Percentiles rank a stretch among this genome's conserved stretches.
Evolutionary conservation across 805 yeast species (phyloP).

Genomic region (Cyberlindnera maritima): DNA sequence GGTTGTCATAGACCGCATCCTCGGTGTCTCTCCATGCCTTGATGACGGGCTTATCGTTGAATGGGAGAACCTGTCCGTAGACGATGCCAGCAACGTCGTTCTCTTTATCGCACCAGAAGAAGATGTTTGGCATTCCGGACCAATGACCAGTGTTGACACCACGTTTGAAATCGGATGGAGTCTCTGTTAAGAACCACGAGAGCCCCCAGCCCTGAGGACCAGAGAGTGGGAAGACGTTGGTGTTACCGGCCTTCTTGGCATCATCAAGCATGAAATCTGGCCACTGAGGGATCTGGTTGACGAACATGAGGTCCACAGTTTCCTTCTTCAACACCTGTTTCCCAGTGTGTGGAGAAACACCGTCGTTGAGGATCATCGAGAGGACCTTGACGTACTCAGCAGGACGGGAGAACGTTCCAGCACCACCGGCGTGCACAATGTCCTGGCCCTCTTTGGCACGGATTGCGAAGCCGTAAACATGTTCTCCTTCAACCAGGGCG

Average conservation of each 20-base stretch:
- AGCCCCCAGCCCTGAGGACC: slow-evolving; percentile 23
- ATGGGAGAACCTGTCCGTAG: slow-evolving; percentile 39
- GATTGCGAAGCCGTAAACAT: not conserved
- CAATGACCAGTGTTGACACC: slow-evolving; percentile 36
- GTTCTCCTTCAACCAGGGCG: slow-evolving; percentile 1
- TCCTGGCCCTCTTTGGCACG: slow-evolving; percentile 1
- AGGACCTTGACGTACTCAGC: slow-evolving; percentile 39
- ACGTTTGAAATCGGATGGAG: slow-evolving; percentile 34
- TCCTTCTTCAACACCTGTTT: slow-evolving; percentile 29
- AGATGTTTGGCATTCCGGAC: slow-evolving; percentile 40
- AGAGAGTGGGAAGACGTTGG: not conserved
- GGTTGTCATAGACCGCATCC: slow-evolving; percentile 19
- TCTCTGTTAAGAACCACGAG: slow-evolving; percentile 15
- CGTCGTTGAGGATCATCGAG: slow-evolving; percentile 39
- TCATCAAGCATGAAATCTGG: slow-evolving; percentile 15
- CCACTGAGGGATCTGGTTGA: slow-evolving; percentile 32
- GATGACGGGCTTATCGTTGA: slow-evolving; percentile 24
- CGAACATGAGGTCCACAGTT: slow-evolving; percentile 32
- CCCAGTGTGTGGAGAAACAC: slow-evolving; percentile 36
- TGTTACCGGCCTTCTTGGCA: slow-evolving; percentile 1
- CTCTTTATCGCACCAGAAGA: slow-evolving; percentile 40
- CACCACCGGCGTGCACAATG: slow-evolving; percentile 39
- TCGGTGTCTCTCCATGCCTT: slow-evolving; percentile 24
- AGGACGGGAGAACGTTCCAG: slow-evolving; percentile 39
- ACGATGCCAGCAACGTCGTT: slow-evolving; percentile 39